A percentile compares a stretch with the other conserved stretches of the same genome.
phyloP scores from a whole-genome alignment of 1,139 yeast genomes.

The Meyerozyma carpophila region DNA sequence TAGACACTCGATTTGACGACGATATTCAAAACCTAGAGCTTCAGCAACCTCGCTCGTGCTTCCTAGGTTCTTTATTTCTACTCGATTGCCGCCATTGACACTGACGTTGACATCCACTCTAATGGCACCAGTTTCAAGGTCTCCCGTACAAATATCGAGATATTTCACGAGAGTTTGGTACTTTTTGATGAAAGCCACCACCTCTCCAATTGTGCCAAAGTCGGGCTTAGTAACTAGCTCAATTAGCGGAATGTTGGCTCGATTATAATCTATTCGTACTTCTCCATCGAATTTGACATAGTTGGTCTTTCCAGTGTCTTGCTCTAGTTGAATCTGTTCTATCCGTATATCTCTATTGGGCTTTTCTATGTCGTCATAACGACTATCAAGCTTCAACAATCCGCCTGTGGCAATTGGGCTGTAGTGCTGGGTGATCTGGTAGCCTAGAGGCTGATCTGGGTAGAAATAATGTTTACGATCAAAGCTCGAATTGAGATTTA shows the following conservation, averaged over 20 bases:
- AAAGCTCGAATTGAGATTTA: constrained; percentile 58
- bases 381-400: constrained; percentile 35
- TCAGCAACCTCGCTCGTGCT: constrained; percentile 74
- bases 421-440: constrained; percentile 89
- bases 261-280: constrained; percentile 67
- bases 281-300: constrained; percentile 42
- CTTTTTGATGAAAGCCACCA: constrained; percentile 74
- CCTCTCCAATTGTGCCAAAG: constrained; percentile 61
- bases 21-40: constrained; percentile 73
- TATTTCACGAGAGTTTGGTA: constrained; percentile 68
- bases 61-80: constrained; percentile 85
- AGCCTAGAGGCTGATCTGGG: constrained; percentile 95
- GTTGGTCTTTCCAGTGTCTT: constrained; percentile 85
- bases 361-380: constrained; percentile 50
- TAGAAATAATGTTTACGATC: constrained; percentile 95
- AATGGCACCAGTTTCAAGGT: constrained; percentile 90
- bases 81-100: constrained; percentile 63
- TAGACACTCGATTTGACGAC: constrained; percentile 53
- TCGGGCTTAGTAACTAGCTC: constrained; percentile 94
- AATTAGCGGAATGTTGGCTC: constrained; percentile 81
- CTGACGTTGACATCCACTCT: constrained; percentile 92
- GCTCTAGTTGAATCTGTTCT: constrained; percentile 82
- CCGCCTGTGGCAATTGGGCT: constrained; percentile 78
- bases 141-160: constrained; percentile 77
- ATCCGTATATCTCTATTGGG: constrained; percentile 43